Base-by-base conservation (phyloP, 2,329 filamentous ascomycete species). In the Thielaviopsis populi region DNA sequence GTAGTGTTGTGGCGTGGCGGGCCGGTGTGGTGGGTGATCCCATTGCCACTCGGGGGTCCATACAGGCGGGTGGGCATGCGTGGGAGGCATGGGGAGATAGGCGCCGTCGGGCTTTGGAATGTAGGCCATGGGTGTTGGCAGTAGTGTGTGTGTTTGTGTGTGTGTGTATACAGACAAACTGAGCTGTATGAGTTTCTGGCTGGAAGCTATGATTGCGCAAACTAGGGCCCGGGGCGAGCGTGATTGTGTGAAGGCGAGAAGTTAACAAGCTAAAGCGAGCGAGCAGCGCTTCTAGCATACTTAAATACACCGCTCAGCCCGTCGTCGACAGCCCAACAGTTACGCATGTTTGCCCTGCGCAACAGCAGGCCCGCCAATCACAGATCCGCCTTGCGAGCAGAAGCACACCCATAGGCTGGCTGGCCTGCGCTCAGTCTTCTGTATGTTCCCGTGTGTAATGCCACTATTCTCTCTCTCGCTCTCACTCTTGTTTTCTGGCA, bases 11-110 rank as follows among this genome's bases (percentile, higher is more conserved):
- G 40, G 30, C 10, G 27, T n/a, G 22, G 2, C 42, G 4, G 59
- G 42, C 43, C 43, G 59, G 27, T 46, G 27, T 8, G 59, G 17
- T 3, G 24, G 10, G 30, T 50, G 8, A 42, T 58, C 13, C 61
- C 22, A 58, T 58, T 58, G 61, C n/a, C 40, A 63, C 6, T 56
- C 40, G 10, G 61, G 61, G 24, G 61, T 46, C 61, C 61, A 63
- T 13, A 58, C 6, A 10, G 42, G 30, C 30, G 53, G 30, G 40
- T 33, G 41, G 22, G 59, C 7, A 24, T 33, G 33, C 19, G 27
- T n/a, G 40, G 40, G 59, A 10, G 61, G 61, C 48, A 63, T 63
- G n/a, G 61, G 40, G 22, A 42, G 37, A 43, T 63, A 63, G 40
- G 41, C 41, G 2, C 53, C 48, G 11, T 54, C 61, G 17, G 61